Base-by-base conservation (phyloP, 2,329 filamentous ascomycete species). In the Botrytis fabae region DNA sequence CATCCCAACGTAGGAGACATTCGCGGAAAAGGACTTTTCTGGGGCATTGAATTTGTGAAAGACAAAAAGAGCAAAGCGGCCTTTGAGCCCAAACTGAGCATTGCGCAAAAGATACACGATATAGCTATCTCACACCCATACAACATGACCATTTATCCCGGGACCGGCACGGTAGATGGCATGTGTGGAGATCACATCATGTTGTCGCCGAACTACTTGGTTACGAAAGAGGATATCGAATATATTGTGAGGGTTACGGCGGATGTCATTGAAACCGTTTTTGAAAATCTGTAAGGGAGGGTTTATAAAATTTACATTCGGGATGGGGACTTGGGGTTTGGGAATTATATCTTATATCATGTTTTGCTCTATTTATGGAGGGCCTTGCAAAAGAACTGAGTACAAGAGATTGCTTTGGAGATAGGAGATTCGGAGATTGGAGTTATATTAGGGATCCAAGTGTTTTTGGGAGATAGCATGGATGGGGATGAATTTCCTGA, bases 181-280 rank as follows among this genome's bases (percentile, higher is more conserved):
- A 78, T 80, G n/a, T 80, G 78, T 9, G 90, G 90, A 4, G 90
- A 92, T 77, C 88, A 91, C 80, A 82, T 91, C 62, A 83, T 92
- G 51, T 77, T 92, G 32, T 85, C 88, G 14, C 90, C 90, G 28
- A 84, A 89, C 6, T 92, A 88, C 80, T 89, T 85, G 75, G 83
- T 89, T 59, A 86, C 84, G 0, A 81, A 83, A 69, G 83, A 83
- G 20, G 85, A 90, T 62, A 82, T 91, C 59, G 84, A 86, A 22
- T 78, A 83, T 38, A 87, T 92, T 70, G 88, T 88, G 9, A 82
- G 86, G 46, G 82, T 81, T 1, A 74, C 74, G 35, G 73, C 74
- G 25, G 75, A 74, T 20, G 77, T 78, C 22, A 73, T 80, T 12
- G 69, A 75, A 12, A 69, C 74, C 40, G 78, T 79, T 57, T 79